Evolutionary conservation across 805 yeast genomes (phyloP), one percentile per base, ranked within the genome.

Genomic region (Schwanniomyces vanrijiae): DNA sequence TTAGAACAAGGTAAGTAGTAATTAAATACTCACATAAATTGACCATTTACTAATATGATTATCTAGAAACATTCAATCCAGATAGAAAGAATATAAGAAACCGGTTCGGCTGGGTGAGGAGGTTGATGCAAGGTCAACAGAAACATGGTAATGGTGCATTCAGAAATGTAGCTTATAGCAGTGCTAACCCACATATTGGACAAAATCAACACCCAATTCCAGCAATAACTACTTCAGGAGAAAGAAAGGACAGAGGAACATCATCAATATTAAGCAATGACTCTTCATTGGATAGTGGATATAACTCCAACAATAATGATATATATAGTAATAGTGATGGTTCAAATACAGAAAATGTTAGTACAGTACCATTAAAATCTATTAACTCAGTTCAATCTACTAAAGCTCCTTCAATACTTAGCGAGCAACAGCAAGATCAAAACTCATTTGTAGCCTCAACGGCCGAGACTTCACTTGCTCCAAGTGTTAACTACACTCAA

Each of bases 391-490:
- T 58, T 5, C 71, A 68, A 13, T 71, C 77, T 5, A 69, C 75
- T 5, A 66, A 63, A 44, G 56, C 76, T 1, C 72, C 76, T 0
- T 69, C 76, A 2, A 64, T 72, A 5, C 53, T 73, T 34, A 71
- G 76, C 48, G 66, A 64, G 3, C 52, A 54, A 37, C 49, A 50
- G 25, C 58, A 56, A 28, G 77, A 73, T 47, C 59, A 50, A 41
- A 46, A 49, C 48, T 61, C 75, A 51, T 49, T 49, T 45, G 66
- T 68, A 52, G 73, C 77, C 5, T 73, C 80, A 2, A 77, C 82
- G 1, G 73, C 78, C 3, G 78, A 77, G 50, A 77, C 82, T 2
- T 77, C 82, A 3, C 58, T 77, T 10, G 73, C 80, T 10, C 81
- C 82, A 5, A 70, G 75, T 29, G 47, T 58, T 1, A 59, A 60